phyloP scores from a whole-genome alignment of 208 protist genomes.

The Trypanosomatidae sp. region DNA sequence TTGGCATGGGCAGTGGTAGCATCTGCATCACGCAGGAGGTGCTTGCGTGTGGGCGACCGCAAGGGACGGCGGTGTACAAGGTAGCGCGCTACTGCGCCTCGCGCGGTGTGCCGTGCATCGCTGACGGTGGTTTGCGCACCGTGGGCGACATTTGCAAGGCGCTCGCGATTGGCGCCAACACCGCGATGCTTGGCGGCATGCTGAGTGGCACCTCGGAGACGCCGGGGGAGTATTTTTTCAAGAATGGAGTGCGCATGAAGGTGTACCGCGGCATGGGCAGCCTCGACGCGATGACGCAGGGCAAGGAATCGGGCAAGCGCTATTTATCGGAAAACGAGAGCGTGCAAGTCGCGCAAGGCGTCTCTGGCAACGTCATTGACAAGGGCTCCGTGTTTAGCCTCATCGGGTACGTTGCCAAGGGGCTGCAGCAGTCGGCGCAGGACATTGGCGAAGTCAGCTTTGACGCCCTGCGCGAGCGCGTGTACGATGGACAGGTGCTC shows the following conservation, averaged over 20 bases:
- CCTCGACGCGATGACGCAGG: constrained; percentile 91
- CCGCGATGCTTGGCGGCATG: constrained; percentile 85
- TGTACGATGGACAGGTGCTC: constrained; percentile 86
- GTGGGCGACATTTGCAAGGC: constrained; percentile 95
- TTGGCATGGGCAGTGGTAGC: constrained; percentile 97
- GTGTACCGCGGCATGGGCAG: constrained; percentile 95
- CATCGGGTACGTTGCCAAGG: constrained; percentile 84
- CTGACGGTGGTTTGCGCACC: constrained; percentile 89
- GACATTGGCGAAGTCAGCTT: constrained; percentile 86
- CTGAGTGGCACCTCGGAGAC: constrained; percentile 88
- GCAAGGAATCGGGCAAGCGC: constrained; percentile 77
- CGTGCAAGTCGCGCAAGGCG: constrained; percentile 90
- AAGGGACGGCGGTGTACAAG: constrained; percentile 94
- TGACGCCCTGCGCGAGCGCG: constrained; percentile 58
- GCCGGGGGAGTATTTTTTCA: constrained; percentile 90
- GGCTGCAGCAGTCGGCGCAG: constrained; percentile 88
- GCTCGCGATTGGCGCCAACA: constrained; percentile 85
- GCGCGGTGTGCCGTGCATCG: constrained; percentile 88
- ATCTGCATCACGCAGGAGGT: constrained; percentile 98
- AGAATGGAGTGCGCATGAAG: constrained; percentile 88
- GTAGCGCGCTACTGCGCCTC: constrained; percentile 76
- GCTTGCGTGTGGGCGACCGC: constrained; percentile 90
- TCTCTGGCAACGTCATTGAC: constrained; percentile 84
- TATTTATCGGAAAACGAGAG: constrained; percentile 85
- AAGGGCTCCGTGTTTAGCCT: constrained; percentile 83